Evolutionary conservation across 1,284 basidiomycete species (phyloP), one percentile per base, ranked within the genome.

Genomic region (Tausonia pullulans): DNA sequence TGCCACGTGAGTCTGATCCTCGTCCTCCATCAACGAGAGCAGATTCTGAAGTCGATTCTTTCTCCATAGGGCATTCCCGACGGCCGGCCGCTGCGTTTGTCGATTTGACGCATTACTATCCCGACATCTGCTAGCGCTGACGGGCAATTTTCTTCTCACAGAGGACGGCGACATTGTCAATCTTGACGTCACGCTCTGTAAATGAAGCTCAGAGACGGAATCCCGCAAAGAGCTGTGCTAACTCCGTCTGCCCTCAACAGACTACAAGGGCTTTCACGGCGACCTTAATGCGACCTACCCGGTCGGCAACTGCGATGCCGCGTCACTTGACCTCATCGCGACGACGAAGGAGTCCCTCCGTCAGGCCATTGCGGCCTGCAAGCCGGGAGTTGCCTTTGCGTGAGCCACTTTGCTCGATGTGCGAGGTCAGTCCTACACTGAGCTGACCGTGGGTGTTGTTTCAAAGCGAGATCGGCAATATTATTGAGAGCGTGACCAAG

Each of bases 111-210:
- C 27, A 27, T 27, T 27, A 27, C 27, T 27, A 27, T 27, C 27
- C 27, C 27, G 27, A 27, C 27, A 27, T 27, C 27, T 27, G 27
- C 27, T 27, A 27, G 27, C 27, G 27, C 27, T 27, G 27, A 27
- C 27, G 1, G 27, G 27, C 27, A 27, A 27, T 27, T 27, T 27
- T 27, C 41, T 52, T 52, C 8, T 49, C 14, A 16, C 53, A 70
- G 81, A 82, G 71, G 88, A 95, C 70, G 93, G 93, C 41, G 94
- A 97, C 76, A 97, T 97, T 70, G 79, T 96, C 74, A 96, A 96
- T 75, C 83, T 95, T 58, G 95, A 83, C 67, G 80, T 83, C 3
- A 76, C 81, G 6, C 49, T 69, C 59, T 62, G 66, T 68, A 58
- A 54, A 58, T 55, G 27, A 27, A 27, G 27, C 27, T 27, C 27